These are phyloP conservation scores for Mortierella sp. DNA, from an alignment of 371 early-diverging fungal genomes.

Conservation along the genomic window DNA sequence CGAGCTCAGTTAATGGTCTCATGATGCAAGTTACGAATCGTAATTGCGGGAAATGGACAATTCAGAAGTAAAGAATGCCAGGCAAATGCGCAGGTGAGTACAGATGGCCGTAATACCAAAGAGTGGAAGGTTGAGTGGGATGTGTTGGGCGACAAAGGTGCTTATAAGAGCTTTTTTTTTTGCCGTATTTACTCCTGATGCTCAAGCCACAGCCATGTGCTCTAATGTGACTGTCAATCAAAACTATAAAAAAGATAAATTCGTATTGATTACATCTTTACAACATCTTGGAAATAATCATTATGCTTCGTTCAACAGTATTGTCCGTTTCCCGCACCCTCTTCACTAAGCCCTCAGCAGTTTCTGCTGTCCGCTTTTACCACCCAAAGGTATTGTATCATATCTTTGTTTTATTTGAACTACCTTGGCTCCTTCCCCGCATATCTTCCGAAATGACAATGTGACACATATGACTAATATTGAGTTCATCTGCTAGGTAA, in stretches of 20 bases:
- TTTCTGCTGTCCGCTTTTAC: conserved; percentile 67
- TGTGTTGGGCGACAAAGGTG: conserved; percentile 2
- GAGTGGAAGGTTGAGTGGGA: not conserved
- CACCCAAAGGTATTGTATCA: conserved; percentile 85
- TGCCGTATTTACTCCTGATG: not conserved
- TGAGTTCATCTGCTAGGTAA: conserved; percentile 63
- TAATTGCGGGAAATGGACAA: not conserved
- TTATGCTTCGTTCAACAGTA: conserved; percentile 46
- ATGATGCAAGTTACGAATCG: conserved; percentile 58
- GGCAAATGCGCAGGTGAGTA: not conserved
- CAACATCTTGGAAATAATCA: not conserved
- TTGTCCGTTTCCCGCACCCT: conserved; percentile 45
- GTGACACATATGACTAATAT: conserved; percentile 19
- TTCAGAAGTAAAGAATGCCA: not conserved
- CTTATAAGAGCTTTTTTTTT: conserved; percentile 10
- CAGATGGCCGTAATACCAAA: too few species aligned
- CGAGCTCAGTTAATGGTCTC: conserved; percentile 96
- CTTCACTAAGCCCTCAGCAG: conserved; percentile 56
- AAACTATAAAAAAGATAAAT: not conserved
- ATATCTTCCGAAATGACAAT: not conserved
- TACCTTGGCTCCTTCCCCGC: too few species aligned
- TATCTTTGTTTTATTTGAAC: too few species aligned
- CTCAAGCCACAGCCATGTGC: conserved; percentile 3
- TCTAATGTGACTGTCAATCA: not conserved
- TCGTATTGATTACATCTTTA: not conserved